phyloP scores from a whole-genome alignment of 805 yeast species.

The Cyberlindnera maritima region DNA sequence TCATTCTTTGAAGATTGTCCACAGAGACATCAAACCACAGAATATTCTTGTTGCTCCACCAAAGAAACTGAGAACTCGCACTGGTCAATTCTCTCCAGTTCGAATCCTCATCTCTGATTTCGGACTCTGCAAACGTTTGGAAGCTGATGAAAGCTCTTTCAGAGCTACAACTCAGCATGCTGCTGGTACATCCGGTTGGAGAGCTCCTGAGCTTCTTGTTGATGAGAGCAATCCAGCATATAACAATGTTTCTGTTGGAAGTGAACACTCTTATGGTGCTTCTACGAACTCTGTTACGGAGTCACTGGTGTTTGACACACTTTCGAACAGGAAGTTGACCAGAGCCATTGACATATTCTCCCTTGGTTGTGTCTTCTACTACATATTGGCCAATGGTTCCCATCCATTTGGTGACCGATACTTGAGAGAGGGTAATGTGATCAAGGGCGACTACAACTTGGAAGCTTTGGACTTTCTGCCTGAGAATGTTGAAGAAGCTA shows the following conservation, averaged over 20 bases:
- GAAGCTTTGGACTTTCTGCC: slow-evolving; percentile 23
- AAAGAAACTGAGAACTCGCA: slow-evolving; percentile 36
- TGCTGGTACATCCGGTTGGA: slow-evolving; percentile 98
- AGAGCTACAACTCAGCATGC: slow-evolving; percentile 90
- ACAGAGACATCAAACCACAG: slow-evolving; percentile 93
- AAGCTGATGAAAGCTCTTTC: slow-evolving; percentile 89
- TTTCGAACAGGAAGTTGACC: slow-evolving; percentile 62
- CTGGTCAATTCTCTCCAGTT: slow-evolving; percentile 39
- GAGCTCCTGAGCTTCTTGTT: slow-evolving; percentile 85
- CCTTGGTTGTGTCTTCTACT: slow-evolving; percentile 90
- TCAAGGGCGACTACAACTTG: slow-evolving; percentile 53
- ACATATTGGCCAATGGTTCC: slow-evolving; percentile 73
- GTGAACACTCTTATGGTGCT: slow-evolving; percentile 24
- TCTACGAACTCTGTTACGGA: slow-evolving; percentile 30
- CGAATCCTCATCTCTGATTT: slow-evolving; percentile 89
- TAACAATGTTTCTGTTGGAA: slow-evolving; percentile 14
- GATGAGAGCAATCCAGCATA: slow-evolving; percentile 30
- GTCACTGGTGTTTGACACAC: slow-evolving; percentile 36
- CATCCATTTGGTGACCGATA: slow-evolving; percentile 97
- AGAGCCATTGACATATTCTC: slow-evolving; percentile 92
- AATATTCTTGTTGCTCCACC: slow-evolving; percentile 82
- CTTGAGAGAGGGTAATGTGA: slow-evolving; percentile 83
- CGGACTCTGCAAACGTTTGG: slow-evolving; percentile 91
- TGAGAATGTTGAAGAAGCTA: slow-evolving; percentile 59
- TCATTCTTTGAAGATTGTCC: slow-evolving; percentile 88